A percentile compares a stretch with the other conserved stretches of the same genome.
These are phyloP conservation scores for Flaveria sonorensis DNA, from an alignment of 129 eudicot species.

Conservation along the genomic window DNA sequence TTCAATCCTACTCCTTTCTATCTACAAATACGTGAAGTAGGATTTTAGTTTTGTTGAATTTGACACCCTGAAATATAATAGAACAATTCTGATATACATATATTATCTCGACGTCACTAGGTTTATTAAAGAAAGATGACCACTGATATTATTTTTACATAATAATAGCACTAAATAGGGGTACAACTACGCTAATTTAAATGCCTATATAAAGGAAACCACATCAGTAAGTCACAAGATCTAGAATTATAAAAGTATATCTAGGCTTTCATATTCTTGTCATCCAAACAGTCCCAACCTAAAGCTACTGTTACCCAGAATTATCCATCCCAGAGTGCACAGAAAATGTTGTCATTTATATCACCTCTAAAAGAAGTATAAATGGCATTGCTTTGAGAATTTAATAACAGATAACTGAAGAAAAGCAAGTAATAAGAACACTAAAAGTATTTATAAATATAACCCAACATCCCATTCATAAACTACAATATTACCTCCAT, in stretches of 20 bases:
- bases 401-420: neutral
- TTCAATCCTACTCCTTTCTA: no score
- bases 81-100: neutral
- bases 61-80: neutral
- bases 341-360: neutral
- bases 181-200: neutral
- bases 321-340: conserved; percentile 9
- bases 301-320: conserved; percentile 12
- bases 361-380: neutral
- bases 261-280: neutral
- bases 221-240: neutral
- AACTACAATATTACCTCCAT: conserved; percentile 54
- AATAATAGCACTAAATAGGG: neutral
- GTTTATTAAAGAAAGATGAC: neutral
- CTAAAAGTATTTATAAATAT: neutral
- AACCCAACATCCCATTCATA: neutral
- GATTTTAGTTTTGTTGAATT: conserved; percentile 10
- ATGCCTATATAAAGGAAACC: neutral
- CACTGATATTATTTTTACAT: neutral
- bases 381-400: conserved; percentile 1
- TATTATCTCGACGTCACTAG: neutral
- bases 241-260: neutral
- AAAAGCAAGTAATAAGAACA: neutral
- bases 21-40: neutral
- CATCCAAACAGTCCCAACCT: conserved; percentile 3